phyloP scores from a whole-genome alignment of 176 grass and related monocot species.

The Lolium perenne region DNA sequence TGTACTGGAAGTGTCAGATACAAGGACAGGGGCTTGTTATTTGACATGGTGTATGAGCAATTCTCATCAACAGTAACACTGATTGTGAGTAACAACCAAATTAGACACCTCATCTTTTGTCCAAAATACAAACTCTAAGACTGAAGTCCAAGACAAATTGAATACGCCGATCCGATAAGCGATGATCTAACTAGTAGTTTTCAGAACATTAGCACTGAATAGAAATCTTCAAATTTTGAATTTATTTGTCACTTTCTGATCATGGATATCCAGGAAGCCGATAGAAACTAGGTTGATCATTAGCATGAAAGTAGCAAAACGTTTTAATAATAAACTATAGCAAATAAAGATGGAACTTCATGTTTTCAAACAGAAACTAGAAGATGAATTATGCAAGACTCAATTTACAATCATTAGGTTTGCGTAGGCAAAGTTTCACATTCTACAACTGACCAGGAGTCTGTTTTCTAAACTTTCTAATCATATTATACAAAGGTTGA shows the following conservation, averaged over 20 bases:
- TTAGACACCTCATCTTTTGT: background rate
- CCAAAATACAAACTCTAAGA: slow-evolving; percentile 15
- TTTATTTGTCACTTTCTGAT: background rate
- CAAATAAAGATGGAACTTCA: background rate
- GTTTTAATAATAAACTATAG: background rate
- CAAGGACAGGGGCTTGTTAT: background rate
- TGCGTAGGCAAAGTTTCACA: background rate
- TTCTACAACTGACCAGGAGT: background rate
- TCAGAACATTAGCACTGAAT: background rate
- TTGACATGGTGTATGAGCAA: background rate
- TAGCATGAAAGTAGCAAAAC: background rate
- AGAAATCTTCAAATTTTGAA: background rate
- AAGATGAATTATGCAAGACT: background rate
- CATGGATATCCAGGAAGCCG: background rate
- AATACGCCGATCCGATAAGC: background rate
- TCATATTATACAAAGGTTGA: background rate
- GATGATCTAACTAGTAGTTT: background rate
- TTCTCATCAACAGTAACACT: background rate
- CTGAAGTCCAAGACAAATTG: background rate
- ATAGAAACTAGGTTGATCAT: slow-evolving; percentile 19
- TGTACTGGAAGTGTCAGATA: background rate
- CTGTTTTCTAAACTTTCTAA: background rate
- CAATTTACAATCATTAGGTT: background rate
- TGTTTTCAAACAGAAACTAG: background rate
- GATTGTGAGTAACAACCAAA: background rate